These are phyloP conservation scores for Candida incommunis DNA, from an alignment of 805 yeast species.

Conservation along the genomic window DNA sequence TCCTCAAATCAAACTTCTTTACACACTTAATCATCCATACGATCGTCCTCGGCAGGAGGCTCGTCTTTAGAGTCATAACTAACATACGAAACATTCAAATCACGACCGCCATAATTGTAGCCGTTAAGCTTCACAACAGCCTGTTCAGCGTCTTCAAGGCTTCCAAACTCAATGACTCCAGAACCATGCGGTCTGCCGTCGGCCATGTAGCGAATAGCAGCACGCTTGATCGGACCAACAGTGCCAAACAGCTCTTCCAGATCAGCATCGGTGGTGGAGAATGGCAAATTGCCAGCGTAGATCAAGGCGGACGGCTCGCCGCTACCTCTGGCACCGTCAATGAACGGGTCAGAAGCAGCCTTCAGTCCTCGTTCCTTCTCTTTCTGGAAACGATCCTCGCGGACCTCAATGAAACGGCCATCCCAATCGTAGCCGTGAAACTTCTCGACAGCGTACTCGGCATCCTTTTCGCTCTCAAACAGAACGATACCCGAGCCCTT, in stretches of 20 bases:
- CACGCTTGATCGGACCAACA: slow-evolving; percentile 58
- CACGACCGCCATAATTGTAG: slow-evolving; percentile 76
- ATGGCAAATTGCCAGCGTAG: slow-evolving; percentile 70
- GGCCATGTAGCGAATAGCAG: slow-evolving; percentile 55
- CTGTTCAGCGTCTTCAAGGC: slow-evolving; percentile 50
- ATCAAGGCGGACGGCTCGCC: slow-evolving; percentile 50
- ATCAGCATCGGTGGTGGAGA: slow-evolving; percentile 77
- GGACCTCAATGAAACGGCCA: slow-evolving; percentile 68
- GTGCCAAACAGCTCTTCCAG: slow-evolving; percentile 75
- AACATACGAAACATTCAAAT: slow-evolving; percentile 56
- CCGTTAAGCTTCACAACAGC: slow-evolving; percentile 65
- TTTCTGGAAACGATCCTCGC: slow-evolving; percentile 43
- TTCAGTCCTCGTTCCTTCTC: slow-evolving; percentile 9
- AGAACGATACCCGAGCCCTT: slow-evolving; percentile 78
- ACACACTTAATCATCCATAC: not conserved
- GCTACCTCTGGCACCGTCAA: slow-evolving; percentile 47
- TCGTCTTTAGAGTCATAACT: slow-evolving; percentile 15
- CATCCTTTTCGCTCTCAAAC: slow-evolving; percentile 52
- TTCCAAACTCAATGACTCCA: slow-evolving; percentile 72
- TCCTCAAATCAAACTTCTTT: not conserved
- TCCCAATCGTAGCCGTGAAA: slow-evolving; percentile 58
- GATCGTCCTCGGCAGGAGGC: not conserved
- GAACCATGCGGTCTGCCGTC: slow-evolving; percentile 62
- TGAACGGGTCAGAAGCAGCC: slow-evolving; percentile 31
- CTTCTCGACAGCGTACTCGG: slow-evolving; percentile 51